Evolutionary conservation across 2,329 filamentous ascomycete species (phyloP), one percentile per base, ranked within the genome.

Genomic region (Talaromyces sp.): DNA sequence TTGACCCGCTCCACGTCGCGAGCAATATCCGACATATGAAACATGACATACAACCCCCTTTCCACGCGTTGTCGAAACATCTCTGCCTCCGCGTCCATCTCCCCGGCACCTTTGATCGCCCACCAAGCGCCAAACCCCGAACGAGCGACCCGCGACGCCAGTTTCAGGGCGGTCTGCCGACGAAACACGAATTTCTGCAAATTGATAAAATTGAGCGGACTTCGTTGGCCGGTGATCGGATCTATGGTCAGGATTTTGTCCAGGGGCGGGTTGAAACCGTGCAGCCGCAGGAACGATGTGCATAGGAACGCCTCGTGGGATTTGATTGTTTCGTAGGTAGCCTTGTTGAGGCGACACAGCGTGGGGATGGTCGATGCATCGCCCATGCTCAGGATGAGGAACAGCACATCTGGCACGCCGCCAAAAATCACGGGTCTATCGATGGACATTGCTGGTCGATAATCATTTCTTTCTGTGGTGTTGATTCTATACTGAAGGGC

Each of bases 201-300:
- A 22, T 60, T 64, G 51, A 65, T 60, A 28, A 69, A 62, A 15
- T 64, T 67, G 41, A 69, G 33, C 33, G 59, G 35, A 10, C 15
- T 56, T 28, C 61, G 63, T n/a, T 64, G 61, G 28, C 67, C 64
- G 9, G 63, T 68, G 52, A 54, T 59, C 6, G 63, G 63, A 28
- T 68, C 60, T 33, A 69, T 45, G 11, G 75, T 70, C 62, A 87
- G 84, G 13, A 85, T 79, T 8, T 73, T 72, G 61, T 84, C 78
- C 63, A 87, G 86, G 9, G 81, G 81, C 25, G 81, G 75, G 3
- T 79, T 81, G 45, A 59, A 45, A 56, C 85, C 85, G 63, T 81
- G 75, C n/a, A 58, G 53, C 17, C 65, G 67, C 60, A 68, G 63
- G 48, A 68, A 69, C 57, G 63, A 66, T n/a, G 55, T 59, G 40